A percentile compares a stretch with the other conserved stretches of the same genome.
Conservation (phyloP, 2,329 filamentous ascomycete species). For the Ascochyta pisi region DNA sequence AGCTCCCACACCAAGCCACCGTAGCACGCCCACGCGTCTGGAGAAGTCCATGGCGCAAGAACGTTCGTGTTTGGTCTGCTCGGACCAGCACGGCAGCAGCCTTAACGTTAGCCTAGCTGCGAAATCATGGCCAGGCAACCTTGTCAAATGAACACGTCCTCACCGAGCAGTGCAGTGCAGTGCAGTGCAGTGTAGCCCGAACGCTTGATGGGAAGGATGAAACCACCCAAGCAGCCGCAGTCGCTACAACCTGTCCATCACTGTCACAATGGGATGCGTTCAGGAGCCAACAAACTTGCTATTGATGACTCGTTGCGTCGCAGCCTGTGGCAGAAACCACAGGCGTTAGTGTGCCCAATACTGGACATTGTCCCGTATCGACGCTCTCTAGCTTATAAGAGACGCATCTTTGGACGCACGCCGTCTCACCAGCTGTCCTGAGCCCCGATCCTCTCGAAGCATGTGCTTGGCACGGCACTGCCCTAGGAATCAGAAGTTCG, state of each 20-base stretch:
- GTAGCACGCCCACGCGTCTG: constrained; percentile 14
- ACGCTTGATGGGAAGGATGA: constrained; percentile 7
- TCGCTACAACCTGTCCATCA: constrained; percentile 13
- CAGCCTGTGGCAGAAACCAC: constrained; percentile 17
- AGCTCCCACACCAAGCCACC: constrained; percentile 6
- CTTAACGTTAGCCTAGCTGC: constrained; percentile 3
- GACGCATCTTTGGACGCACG: constrained; percentile 10
- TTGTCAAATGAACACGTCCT: constrained; percentile 2
- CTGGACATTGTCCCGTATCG: constrained; percentile 3
- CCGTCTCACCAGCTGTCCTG: constrained; percentile 16
- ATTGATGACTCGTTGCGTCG: constrained; percentile 16
- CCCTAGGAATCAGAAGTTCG: background rate
- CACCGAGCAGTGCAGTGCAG: background rate
- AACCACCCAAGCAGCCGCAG: constrained; percentile 7
- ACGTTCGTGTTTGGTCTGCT: constrained; percentile 16
- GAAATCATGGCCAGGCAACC: constrained; percentile 4
- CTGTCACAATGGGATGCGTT: background rate
- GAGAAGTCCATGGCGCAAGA: constrained; percentile 7
- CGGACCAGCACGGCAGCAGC: constrained; percentile 6
- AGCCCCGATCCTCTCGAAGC: constrained; percentile 12
- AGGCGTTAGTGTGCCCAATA: constrained; percentile 7
- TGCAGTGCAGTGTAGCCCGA: background rate
- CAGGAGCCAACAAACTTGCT: constrained; percentile 1
- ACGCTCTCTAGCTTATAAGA: constrained; percentile 3
- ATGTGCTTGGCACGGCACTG: constrained; percentile 1